Percentiles rank a stretch among this genome's conserved stretches.
Evolutionary conservation across 1,139 yeast species (phyloP).

Genomic region (Lodderomyces orthopsilosis): DNA sequence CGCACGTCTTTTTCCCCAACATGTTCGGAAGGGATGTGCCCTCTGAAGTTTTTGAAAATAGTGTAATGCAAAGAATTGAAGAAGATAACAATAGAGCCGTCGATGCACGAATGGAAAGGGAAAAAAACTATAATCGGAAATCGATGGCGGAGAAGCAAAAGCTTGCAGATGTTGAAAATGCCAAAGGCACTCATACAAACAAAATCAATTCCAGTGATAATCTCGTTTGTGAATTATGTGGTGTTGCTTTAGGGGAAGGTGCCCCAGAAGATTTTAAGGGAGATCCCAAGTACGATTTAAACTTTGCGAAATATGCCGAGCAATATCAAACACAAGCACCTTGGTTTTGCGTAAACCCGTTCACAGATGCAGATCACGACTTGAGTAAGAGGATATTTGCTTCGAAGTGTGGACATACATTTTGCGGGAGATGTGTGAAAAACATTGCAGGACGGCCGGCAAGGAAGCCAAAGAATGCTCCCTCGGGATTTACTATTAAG

Average conservation of each 20-base stretch:
- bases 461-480: conserved; percentile 14
- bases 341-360: conserved; percentile 52
- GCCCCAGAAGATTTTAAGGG: conserved; percentile 51
- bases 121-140: conserved; percentile 30
- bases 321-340: conserved; percentile 53
- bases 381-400: conserved; percentile 68
- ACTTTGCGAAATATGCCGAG: conserved; percentile 25
- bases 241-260: conserved; percentile 67
- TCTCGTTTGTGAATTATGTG: conserved; percentile 68
- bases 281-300: conserved; percentile 26
- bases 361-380: conserved; percentile 56
- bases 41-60: conserved; percentile 21
- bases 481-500: conserved; percentile 27
- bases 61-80: conserved; percentile 42
- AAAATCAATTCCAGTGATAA: conserved; percentile 19
- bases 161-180: conserved; percentile 22
- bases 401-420: conserved; percentile 80
- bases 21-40: conserved; percentile 3
- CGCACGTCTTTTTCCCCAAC: background rate
- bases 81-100: conserved; percentile 38
- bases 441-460: conserved; percentile 17
- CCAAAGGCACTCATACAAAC: conserved; percentile 34
- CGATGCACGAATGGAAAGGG: conserved; percentile 33
- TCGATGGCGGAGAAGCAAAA: conserved; percentile 29
- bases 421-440: conserved; percentile 48